Base-by-base conservation (phyloP, 208 protist genomes). In the Wallacemonas rigidus region DNA sequence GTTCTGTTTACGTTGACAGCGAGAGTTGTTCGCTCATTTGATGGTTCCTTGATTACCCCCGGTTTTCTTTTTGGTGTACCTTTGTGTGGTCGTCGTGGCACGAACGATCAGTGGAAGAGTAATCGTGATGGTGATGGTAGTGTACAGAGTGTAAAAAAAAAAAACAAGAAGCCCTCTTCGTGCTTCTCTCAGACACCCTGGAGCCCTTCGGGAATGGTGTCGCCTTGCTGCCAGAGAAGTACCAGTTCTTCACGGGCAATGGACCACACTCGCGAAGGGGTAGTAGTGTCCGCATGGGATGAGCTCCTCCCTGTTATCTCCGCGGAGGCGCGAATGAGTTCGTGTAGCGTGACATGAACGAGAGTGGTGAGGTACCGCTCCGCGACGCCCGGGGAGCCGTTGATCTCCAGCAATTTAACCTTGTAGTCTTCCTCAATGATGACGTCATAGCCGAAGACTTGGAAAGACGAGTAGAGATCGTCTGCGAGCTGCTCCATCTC, bases 381-480 rank as follows among this genome's bases (percentile, higher is more conserved):
- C 8, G 92, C 94, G 47, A 93, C 74, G 14, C 87, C 92, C 14
- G 94, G 92, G 1, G 89, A 94, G 14, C 91, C 92, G 81, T 97
- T 98, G 70, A 97, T 95, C 90, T 97, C 92, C 38, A 96, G 81
- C 56, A 98, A 78, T 60, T 76, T 69, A 14, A 98, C 88, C 39
- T 72, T 70, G 41, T 93, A 64, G 26, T 84, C 80, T 11, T 88
- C 91, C 39, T 93, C 88, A 7, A 98, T 71, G 11, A 98, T 83
- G 54, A 98, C 48, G 72, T 98, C 94, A 69, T 95, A 98, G 41
- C 94, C 94, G 48, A 97, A 94, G 0, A 98, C 79, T 68, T 98
- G 94, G 63, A 98, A 98, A 62, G 89, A 93, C 11, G 72, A 61
- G 75, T 89, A 95, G 17, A 83, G 74, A 56, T 92, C 89, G 12